Percentiles rank a stretch among this genome's conserved stretches.
Evolutionary conservation across 352 stramenopile species (phyloP).

Genomic region (Phytopythium litorale): DNA sequence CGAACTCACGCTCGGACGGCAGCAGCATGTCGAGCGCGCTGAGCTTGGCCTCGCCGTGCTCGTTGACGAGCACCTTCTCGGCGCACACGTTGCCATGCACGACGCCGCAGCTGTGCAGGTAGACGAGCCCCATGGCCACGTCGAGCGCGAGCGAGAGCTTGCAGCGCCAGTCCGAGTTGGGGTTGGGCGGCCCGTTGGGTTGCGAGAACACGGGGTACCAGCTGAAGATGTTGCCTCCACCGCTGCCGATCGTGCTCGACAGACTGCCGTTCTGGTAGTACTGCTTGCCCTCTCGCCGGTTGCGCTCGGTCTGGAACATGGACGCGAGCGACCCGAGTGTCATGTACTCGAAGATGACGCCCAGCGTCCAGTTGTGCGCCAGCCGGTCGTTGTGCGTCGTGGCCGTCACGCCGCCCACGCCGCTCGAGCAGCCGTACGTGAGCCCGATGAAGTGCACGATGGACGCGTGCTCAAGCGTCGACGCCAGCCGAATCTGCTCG

Average conservation of each 20-base stretch:
- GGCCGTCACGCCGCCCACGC: conserved; percentile 22
- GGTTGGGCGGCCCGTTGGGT: conserved; percentile 34
- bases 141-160: conserved; percentile 79
- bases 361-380: conserved; percentile 51
- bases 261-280: conserved; percentile 34
- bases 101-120: conserved; percentile 61
- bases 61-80: conserved; percentile 68
- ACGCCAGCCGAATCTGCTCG: conserved; percentile 63
- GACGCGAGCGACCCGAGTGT: conserved; percentile 48
- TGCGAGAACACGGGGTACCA: conserved; percentile 47
- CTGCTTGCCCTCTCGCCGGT: conserved; percentile 50
- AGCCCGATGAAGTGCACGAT: conserved; percentile 81
- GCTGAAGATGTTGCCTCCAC: conserved; percentile 45
- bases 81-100: conserved; percentile 57
- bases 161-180: conserved; percentile 52
- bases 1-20: conserved; percentile 14
- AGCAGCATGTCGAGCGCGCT: conserved; percentile 60
- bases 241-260: conserved; percentile 27
- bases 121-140: conserved; percentile 76
- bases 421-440: conserved; percentile 49
- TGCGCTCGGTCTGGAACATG: conserved; percentile 56
- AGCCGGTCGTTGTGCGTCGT: conserved; percentile 23
- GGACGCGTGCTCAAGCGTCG: conserved; percentile 51
- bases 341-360: conserved; percentile 79
- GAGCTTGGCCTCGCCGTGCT: conserved; percentile 75